Percentiles rank a stretch among this genome's conserved stretches.
Evolutionary conservation across 306 rosid genomes (phyloP).

Genomic region (Sicyos edulis): DNA sequence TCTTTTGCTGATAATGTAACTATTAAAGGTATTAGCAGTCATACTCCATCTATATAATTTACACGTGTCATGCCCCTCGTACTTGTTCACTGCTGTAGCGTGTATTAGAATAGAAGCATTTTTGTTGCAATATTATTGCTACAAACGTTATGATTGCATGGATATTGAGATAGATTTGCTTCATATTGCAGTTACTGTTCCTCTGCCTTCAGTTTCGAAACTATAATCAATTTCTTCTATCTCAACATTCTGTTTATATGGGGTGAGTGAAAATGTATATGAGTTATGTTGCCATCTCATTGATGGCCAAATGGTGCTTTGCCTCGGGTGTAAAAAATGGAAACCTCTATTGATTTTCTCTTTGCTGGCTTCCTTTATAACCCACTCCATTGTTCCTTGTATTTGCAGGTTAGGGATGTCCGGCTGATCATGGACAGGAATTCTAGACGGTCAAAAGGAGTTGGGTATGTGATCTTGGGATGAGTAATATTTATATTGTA

Average conservation of each 20-base stretch:
- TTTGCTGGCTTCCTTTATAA: slow-evolving; percentile 1
- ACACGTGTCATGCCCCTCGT: background rate
- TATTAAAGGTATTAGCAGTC: background rate
- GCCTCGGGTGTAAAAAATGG: slow-evolving; percentile 13
- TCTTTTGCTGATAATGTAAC: background rate
- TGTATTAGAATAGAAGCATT: slow-evolving; percentile 19
- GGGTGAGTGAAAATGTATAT: slow-evolving; percentile 39
- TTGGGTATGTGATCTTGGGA: slow-evolving; percentile 70
- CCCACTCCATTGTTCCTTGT: background rate
- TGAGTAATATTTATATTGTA: slow-evolving; percentile 20
- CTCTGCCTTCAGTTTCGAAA: slow-evolving; percentile 49
- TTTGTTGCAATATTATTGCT: slow-evolving; percentile 26
- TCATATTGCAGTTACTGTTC: slow-evolving; percentile 42
- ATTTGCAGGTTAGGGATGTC: slow-evolving; percentile 90
- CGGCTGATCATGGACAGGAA: slow-evolving; percentile 99
- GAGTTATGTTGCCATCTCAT: slow-evolving; percentile 27
- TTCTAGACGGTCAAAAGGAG: slow-evolving; percentile 98
- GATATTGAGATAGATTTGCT: slow-evolving; percentile 38
- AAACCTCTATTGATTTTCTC: background rate
- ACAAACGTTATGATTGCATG: slow-evolving; percentile 27
- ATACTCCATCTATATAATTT: background rate
- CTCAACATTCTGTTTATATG: slow-evolving; percentile 39
- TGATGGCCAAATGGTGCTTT: slow-evolving; percentile 29
- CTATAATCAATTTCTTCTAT: slow-evolving; percentile 38
- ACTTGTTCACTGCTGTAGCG: background rate